Conservation (phyloP, 331 rosid genomes). For the Arachis monticola region DNA sequence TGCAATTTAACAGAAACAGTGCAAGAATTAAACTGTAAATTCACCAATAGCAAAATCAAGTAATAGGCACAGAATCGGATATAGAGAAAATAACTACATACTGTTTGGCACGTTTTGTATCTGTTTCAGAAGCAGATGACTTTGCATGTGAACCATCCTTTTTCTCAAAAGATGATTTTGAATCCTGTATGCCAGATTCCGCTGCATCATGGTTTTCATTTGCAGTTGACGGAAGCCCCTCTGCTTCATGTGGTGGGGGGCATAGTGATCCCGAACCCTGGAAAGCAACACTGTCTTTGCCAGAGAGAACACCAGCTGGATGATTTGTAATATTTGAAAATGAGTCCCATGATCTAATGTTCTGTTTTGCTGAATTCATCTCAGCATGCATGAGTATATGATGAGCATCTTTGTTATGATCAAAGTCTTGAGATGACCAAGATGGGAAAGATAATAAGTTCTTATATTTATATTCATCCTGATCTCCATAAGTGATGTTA, state of each 20-base stretch:
- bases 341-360: conserved; percentile 81
- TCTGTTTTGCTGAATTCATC: conserved; percentile 65
- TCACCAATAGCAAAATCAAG: conserved; percentile 29
- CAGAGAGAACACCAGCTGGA: conserved; percentile 61
- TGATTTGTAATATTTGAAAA: conserved; percentile 52
- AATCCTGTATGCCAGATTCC: conserved; percentile 70
- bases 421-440: conserved; percentile 88
- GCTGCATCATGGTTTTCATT: conserved; percentile 59
- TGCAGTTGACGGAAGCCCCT: conserved; percentile 57
- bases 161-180: conserved; percentile 62
- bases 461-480: conserved; percentile 66
- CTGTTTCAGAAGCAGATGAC: conserved; percentile 73
- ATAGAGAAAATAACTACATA: conserved; percentile 47
- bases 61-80: conserved; percentile 31
- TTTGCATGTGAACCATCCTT: conserved; percentile 69
- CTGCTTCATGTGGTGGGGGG: conserved; percentile 69
- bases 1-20: conserved; percentile 45
- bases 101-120: conserved; percentile 98
- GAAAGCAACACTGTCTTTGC: conserved; percentile 60
- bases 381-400: conserved; percentile 70
- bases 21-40: conserved; percentile 32
- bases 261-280: conserved; percentile 67
- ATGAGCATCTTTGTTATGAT: conserved; percentile 66
- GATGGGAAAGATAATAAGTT: conserved; percentile 64
- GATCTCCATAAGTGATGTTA: conserved; percentile 55